phyloP scores from a whole-genome alignment of 441 rosid species.

The Populus hybrid region DNA sequence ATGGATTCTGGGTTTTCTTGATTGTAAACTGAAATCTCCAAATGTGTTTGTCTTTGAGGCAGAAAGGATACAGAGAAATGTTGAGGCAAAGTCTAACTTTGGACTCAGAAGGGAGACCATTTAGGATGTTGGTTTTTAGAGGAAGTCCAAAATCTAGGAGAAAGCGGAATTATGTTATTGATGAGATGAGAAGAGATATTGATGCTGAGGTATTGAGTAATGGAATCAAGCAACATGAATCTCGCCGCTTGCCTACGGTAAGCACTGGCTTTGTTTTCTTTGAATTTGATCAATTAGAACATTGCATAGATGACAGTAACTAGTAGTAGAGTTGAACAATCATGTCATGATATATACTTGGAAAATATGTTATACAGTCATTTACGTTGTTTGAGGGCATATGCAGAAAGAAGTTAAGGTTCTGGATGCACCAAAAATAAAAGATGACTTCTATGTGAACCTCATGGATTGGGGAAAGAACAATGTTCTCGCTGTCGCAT shows the following conservation, averaged over 20 bases:
- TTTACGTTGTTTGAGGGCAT: slow-evolving; percentile 7
- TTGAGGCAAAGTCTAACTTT: slow-evolving; percentile 33
- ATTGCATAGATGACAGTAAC: neutral
- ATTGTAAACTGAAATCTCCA: neutral
- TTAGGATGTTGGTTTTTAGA: slow-evolving; percentile 47
- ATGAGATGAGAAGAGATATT: slow-evolving; percentile 34
- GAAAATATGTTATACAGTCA: neutral
- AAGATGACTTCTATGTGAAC: slow-evolving; percentile 40
- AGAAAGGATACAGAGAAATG: slow-evolving; percentile 36
- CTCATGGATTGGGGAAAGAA: slow-evolving; percentile 50
- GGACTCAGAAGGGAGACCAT: slow-evolving; percentile 46
- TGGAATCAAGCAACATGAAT: slow-evolving; percentile 3
- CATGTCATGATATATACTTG: neutral
- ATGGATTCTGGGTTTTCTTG: neutral
- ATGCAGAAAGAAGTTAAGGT: slow-evolving; percentile 37
- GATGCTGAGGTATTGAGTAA: slow-evolving; percentile 22
- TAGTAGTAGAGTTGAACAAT: neutral
- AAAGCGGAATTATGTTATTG: slow-evolving; percentile 24
- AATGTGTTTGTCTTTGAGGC: neutral
- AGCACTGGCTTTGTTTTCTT: neutral
- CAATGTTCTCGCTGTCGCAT: slow-evolving; percentile 43
- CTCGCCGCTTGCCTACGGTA: slow-evolving; percentile 39
- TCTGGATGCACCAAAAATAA: slow-evolving; percentile 48
- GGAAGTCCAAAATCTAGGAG: slow-evolving; percentile 47
- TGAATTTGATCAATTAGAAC: neutral